Percentiles rank a stretch among this genome's conserved stretches.
Evolutionary conservation across 1,284 basidiomycete species (phyloP).

Genomic region (Filobasidium uniguttulatum): DNA sequence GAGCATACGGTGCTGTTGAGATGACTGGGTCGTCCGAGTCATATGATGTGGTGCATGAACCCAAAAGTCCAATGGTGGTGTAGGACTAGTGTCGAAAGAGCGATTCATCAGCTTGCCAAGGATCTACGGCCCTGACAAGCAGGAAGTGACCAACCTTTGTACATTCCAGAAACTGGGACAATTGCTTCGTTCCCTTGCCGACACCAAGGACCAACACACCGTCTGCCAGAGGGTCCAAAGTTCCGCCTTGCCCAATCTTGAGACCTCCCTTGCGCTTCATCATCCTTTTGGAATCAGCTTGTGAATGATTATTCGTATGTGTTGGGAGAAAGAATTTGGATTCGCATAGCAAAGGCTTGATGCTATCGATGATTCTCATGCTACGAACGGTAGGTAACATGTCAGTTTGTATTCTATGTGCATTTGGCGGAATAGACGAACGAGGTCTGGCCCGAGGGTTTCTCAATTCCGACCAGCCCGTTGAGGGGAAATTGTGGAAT

Average conservation of each 20-base stretch:
- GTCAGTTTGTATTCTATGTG: background rate
- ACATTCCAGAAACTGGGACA: slow-evolving; percentile 74
- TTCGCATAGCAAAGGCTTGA: slow-evolving; percentile 64
- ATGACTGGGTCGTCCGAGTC: slow-evolving; percentile 74
- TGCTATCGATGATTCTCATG: slow-evolving; percentile 76
- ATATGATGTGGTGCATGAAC: slow-evolving; percentile 88
- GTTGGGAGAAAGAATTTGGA: slow-evolving; percentile 64
- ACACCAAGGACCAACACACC: slow-evolving; percentile 82
- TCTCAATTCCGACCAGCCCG: slow-evolving; percentile 37
- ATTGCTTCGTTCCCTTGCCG: slow-evolving; percentile 77
- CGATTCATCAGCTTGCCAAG: too few relatives aligned
- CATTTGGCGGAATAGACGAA: slow-evolving; percentile 14
- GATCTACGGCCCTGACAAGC: background rate
- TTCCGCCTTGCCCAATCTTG: slow-evolving; percentile 49
- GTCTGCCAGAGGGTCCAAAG: slow-evolving; percentile 82
- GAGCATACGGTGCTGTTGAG: slow-evolving; percentile 61
- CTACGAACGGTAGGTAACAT: slow-evolving; percentile 37
- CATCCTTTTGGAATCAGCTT: slow-evolving; percentile 11
- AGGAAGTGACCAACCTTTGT: slow-evolving; percentile 53
- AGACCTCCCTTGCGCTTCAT: slow-evolving; percentile 32
- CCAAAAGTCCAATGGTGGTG: slow-evolving; percentile 74
- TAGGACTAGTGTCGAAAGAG: slow-evolving; percentile 55
- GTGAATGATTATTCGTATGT: slow-evolving; percentile 11
- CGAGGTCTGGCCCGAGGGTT: slow-evolving; percentile 36
- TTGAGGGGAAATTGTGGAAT: slow-evolving; percentile 31